These are phyloP conservation scores for Penicillium turbatum DNA, from an alignment of 495 filamentous ascomycete genomes.

Conservation along the genomic window DNA sequence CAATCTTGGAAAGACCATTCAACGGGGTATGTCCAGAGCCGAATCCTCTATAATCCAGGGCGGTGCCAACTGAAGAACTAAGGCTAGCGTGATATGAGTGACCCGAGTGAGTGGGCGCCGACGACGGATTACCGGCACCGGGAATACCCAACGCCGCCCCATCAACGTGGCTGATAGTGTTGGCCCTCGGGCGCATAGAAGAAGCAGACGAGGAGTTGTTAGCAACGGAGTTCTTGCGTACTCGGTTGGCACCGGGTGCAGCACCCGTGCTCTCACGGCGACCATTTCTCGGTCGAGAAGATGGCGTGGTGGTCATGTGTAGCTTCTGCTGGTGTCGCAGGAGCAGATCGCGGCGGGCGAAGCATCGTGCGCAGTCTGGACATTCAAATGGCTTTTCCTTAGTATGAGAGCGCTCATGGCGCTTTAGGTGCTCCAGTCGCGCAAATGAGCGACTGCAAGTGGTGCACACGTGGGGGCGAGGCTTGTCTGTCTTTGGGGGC, in stretches of 20 bases:
- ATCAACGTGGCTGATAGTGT: conserved; percentile 96
- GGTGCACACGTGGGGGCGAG: conserved; percentile 87
- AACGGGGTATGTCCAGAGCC: conserved; percentile 52
- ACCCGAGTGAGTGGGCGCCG: conserved; percentile 41
- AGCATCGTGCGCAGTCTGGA: conserved; percentile 91
- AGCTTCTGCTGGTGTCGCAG: conserved; percentile 98
- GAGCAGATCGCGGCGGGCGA: conserved; percentile 88
- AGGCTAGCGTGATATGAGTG: conserved; percentile 65
- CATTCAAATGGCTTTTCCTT: conserved; percentile 99
- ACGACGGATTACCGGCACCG: conserved; percentile 54
- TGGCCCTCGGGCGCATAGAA: conserved; percentile 83
- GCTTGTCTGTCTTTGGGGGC: conserved; percentile 93
- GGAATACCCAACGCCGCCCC: conserved; percentile 67
- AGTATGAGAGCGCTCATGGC: conserved; percentile 96
- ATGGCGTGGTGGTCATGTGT: conserved; percentile 91
- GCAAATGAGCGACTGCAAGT: conserved; percentile 94
- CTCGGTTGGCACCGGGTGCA: conserved; percentile 65
- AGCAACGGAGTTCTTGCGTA: conserved; percentile 89
- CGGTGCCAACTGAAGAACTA: conserved; percentile 58
- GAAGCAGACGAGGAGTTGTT: conserved; percentile 53
- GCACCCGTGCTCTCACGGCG: conserved; percentile 77
- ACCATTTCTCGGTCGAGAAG: conserved; percentile 78
- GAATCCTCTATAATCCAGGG: conserved; percentile 67
- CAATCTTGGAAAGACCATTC: conserved; percentile 74
- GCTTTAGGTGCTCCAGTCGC: conserved; percentile 92